A percentile compares a stretch with the other conserved stretches of the same genome.
Evolutionary conservation across 2,329 filamentous ascomycete species (phyloP).

Genomic region (Massarina eburnea): DNA sequence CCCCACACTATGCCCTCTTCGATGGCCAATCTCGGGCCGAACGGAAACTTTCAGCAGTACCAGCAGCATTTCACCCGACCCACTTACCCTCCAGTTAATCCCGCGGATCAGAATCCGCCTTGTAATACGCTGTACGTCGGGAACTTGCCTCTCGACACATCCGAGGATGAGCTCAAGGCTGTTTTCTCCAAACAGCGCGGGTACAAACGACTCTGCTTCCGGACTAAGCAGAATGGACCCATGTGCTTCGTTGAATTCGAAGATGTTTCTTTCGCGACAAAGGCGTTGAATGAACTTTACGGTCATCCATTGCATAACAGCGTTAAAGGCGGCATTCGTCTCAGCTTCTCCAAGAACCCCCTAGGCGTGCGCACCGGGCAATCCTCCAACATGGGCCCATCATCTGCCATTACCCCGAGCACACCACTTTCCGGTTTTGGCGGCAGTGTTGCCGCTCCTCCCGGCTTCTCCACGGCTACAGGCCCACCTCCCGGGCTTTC

Average conservation of each 20-base stretch:
- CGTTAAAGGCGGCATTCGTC: constrained; percentile 87
- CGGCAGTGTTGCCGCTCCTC: constrained; percentile 54
- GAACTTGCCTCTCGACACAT: constrained; percentile 90
- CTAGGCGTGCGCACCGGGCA: constrained; percentile 85
- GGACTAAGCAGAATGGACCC: constrained; percentile 90
- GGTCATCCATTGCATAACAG: constrained; percentile 86
- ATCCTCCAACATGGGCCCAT: constrained; percentile 54
- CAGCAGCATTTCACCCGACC: constrained; percentile 62
- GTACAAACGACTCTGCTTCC: constrained; percentile 93
- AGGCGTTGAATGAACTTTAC: constrained; percentile 86
- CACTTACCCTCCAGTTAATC: constrained; percentile 84
- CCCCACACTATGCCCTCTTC: constrained; percentile 61
- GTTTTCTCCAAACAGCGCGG: constrained; percentile 92
- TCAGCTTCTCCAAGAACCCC: constrained; percentile 97
- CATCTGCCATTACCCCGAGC: constrained; percentile 54
- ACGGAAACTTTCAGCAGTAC: constrained; percentile 57
- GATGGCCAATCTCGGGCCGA: constrained; percentile 52
- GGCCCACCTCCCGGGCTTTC: constrained; percentile 81
- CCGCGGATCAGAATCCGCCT: constrained; percentile 92
- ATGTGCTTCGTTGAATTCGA: constrained; percentile 99
- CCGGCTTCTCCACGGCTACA: constrained; percentile 66
- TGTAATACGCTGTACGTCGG: constrained; percentile 98
- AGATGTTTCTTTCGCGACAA: constrained; percentile 87
- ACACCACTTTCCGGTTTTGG: constrained; percentile 60
- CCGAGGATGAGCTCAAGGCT: constrained; percentile 91